Evolutionary conservation across 257 asterid species (phyloP), one percentile per base, ranked within the genome.

Genomic region (Rehmannia glutinosa): DNA sequence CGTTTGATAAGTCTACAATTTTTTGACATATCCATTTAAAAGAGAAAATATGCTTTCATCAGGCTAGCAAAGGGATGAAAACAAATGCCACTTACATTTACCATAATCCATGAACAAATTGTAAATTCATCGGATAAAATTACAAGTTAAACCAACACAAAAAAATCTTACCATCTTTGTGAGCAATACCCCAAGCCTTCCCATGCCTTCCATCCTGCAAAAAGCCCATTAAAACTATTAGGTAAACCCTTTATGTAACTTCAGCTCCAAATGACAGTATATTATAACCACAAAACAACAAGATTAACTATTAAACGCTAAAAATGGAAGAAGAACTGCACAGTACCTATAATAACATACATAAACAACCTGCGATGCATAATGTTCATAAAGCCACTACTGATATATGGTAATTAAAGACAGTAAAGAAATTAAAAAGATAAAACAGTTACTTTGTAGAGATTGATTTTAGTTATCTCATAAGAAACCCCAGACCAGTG

Each of bases 141-240:
- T 43, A 33, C 10, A 41, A 55, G 2, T 6, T 17, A 24, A 12
- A 53, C 20, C 2, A 6, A 6, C n/a, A 23, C 32, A 5, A 13
- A n/a, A 25, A 56, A 32, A 59, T n/a, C 33, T 33, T 66, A 92
- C 98, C 99, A 64, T 86, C 85, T 77, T 77, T 85, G 76, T 86
- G 79, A 77, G 88, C 99, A 46, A 88, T 57, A 42, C 99, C 97
- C 99, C 99, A 93, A 75, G 99, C 99, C 80, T 90, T 93, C 68
- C 97, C 97, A 49, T 93, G 99, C 53, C 85, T 83, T 56, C 99
- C 97, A 54, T 91, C 91, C 98, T 92, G 85, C 87, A 70, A 75
- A 79, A 74, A n/a, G n/a, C n/a, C n/a, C n/a, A n/a, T n/a, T n/a
- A n/a, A n/a, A n/a, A n/a, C n/a, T n/a, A n/a, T n/a, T n/a, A n/a